Evolutionary conservation across 2,329 filamentous ascomycete genomes (phyloP), one percentile per base, ranked within the genome.

Genomic region (Nemania sp.): DNA sequence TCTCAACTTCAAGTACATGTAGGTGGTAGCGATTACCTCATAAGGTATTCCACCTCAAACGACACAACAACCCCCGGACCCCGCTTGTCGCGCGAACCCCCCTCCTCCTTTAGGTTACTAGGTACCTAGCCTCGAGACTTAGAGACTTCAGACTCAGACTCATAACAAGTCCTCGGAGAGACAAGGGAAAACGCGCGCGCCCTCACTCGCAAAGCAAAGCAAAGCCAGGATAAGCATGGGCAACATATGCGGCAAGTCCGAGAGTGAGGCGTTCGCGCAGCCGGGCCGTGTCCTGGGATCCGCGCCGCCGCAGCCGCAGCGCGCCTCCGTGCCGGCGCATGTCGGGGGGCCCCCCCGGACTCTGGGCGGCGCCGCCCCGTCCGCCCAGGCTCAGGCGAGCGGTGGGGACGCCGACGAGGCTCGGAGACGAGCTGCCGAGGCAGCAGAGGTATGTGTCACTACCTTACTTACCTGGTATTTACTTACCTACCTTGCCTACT

Each of bases 221-320:
- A n/a, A n/a, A n/a, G n/a, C n/a, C n/a, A n/a, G n/a, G n/a, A n/a
- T n/a, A 15, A 52, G 43, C 10, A 97, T 97, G 93, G 93, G 93
- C 61, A 94, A 92, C 75, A 83, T 92, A 77, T 97, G 91, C 80
- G 90, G 91, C 73, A 92, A 91, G 75, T 83, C 81, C 60, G 79
- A 85, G 34, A 78, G 84, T 64, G 87, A 90, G 68, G 81, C 85
- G 75, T 95, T 92, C 79, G 78, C 85, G 54, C 84, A 85, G 55
- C 88, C 90, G 50, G 92, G 91, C 61, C 89, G 91, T 55, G 84
- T 87, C 39, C 81, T 96, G 56, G 89, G 86, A 67, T 81, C 87
- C 39, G 79, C 81, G 5, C 78, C 79, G 18, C 75, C 80, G 64
- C 81, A 73, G 66, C 79, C 71, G 64, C 75, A 74, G 58, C 84